A percentile compares a stretch with the other conserved stretches of the same genome.
Conservation (phyloP, 23 red algal species). For the Gracilaria domingensis region DNA sequence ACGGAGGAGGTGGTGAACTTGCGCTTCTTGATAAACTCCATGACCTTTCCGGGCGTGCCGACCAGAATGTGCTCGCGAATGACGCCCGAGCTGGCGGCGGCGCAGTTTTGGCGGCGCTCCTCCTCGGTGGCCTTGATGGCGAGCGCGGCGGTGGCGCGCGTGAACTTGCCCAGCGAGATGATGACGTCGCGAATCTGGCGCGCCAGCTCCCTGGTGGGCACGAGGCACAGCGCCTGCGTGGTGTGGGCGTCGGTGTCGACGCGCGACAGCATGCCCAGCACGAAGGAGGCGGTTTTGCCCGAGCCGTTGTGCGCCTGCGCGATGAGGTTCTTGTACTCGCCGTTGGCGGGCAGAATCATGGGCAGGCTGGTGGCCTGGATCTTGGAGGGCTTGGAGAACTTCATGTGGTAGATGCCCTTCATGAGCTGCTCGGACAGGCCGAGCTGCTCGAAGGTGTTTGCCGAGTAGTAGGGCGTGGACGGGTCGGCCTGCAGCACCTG, state of each 20-base stretch:
- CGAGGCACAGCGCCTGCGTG: conserved; percentile 92
- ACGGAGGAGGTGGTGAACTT: conserved; percentile 64
- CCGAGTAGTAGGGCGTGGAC: conserved; percentile 85
- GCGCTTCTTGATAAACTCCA: conserved; percentile 82
- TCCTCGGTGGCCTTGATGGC: conserved; percentile 90
- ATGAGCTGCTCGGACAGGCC: conserved; percentile 77
- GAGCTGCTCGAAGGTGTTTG: conserved; percentile 92
- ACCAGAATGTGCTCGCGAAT: conserved; percentile 89
- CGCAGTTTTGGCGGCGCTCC: conserved; percentile 55
- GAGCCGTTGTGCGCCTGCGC: conserved; percentile 97
- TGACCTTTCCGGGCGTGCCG: conserved; percentile 93
- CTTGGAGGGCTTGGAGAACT: conserved; percentile 97
- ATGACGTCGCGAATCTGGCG: conserved; percentile 92
- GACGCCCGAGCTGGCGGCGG: neutral
- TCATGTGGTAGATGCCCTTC: conserved; percentile 93
- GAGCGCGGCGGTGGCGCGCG: conserved; percentile 54
- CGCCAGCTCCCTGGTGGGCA: conserved; percentile 95
- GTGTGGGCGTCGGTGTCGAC: conserved; percentile 55
- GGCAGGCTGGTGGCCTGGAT: conserved; percentile 96
- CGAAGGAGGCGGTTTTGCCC: conserved; percentile 98
- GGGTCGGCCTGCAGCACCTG: conserved; percentile 88
- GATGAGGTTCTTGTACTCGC: conserved; percentile 86
- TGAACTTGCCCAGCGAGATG: conserved; percentile 86
- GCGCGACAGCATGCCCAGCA: conserved; percentile 90
- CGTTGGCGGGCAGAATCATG: conserved; percentile 74